Evolutionary conservation across 2,329 filamentous ascomycete genomes (phyloP).

Genomic region (Diaporthe sp.): DNA sequence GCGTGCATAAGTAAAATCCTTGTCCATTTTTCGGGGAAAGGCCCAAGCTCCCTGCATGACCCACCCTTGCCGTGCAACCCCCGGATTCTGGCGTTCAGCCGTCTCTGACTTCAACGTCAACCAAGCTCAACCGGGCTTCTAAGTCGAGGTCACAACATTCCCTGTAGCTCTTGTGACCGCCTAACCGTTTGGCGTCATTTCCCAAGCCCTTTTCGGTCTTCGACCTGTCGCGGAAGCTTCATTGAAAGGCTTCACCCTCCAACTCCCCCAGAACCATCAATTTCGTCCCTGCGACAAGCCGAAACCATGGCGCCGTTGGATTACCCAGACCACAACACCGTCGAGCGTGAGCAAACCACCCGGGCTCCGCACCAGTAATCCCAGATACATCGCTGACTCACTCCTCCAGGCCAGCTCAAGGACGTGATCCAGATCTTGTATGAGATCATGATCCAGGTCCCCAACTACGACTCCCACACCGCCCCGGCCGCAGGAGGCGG

Average conservation of each 20-base stretch:
- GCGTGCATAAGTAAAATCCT: neutral
- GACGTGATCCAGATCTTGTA: slow-evolving; percentile 75
- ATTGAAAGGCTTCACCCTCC: neutral
- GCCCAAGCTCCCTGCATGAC: slow-evolving; percentile 26
- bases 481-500: slow-evolving; percentile 48
- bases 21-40: neutral
- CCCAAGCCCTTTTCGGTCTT: neutral
- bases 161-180: neutral
- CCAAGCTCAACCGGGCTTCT: neutral
- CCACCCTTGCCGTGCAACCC: slow-evolving; percentile 14
- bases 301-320: slow-evolving; percentile 47
- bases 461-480: slow-evolving; percentile 69
- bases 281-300: neutral
- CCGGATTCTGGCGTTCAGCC: slow-evolving; percentile 27
- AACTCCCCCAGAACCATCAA: neutral
- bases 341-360: slow-evolving; percentile 44
- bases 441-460: slow-evolving; percentile 74
- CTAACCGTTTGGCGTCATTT: neutral
- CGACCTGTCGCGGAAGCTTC: neutral
- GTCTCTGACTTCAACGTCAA: slow-evolving; percentile 1
- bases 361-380: neutral
- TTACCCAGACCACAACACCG: slow-evolving; percentile 45
- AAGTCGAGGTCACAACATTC: neutral
- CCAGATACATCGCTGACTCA: neutral
- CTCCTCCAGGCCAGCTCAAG: slow-evolving; percentile 67